Percentiles rank a stretch among this genome's conserved stretches.
phyloP scores from a whole-genome alignment of 306 rosid genomes.

The Styphnolobium japonicum region DNA sequence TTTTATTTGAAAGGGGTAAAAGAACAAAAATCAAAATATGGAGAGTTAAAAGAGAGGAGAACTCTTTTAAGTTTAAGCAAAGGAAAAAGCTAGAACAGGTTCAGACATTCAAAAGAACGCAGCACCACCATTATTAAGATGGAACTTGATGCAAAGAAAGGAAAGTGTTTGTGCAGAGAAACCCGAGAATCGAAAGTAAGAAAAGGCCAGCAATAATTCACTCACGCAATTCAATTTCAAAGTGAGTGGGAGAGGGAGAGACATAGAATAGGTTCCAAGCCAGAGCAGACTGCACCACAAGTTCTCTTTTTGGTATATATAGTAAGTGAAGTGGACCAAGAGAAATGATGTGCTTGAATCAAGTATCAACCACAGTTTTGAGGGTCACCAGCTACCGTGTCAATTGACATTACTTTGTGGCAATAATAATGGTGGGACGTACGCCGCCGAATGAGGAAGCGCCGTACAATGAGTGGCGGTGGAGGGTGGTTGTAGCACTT shows the following conservation, averaged over 20 bases:
- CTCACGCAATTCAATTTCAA: background rate
- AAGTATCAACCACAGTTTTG: background rate
- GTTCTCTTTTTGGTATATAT: background rate
- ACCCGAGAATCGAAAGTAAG: background rate
- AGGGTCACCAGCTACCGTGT: background rate
- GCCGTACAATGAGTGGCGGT: slow-evolving; percentile 11
- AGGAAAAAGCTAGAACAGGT: background rate
- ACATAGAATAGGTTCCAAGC: background rate
- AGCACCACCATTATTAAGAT: background rate
- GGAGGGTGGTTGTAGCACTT: background rate
- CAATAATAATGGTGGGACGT: slow-evolving; percentile 19
- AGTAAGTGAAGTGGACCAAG: background rate
- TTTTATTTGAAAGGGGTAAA: no score
- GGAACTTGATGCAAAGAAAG: background rate
- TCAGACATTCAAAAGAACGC: background rate
- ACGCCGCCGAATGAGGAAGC: slow-evolving; percentile 38
- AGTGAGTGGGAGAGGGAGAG: background rate
- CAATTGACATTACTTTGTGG: background rate
- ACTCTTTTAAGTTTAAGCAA: no score
- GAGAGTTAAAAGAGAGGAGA: no score
- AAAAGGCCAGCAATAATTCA: background rate
- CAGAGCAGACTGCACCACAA: background rate
- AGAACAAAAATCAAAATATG: no score
- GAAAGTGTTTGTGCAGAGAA: background rate
- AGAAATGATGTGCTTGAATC: background rate